Percentiles rank a stretch among this genome's conserved stretches.
Evolutionary conservation across 192 early-diverging fungal genomes (phyloP).

Genomic region (Haplosporangium gracile): DNA sequence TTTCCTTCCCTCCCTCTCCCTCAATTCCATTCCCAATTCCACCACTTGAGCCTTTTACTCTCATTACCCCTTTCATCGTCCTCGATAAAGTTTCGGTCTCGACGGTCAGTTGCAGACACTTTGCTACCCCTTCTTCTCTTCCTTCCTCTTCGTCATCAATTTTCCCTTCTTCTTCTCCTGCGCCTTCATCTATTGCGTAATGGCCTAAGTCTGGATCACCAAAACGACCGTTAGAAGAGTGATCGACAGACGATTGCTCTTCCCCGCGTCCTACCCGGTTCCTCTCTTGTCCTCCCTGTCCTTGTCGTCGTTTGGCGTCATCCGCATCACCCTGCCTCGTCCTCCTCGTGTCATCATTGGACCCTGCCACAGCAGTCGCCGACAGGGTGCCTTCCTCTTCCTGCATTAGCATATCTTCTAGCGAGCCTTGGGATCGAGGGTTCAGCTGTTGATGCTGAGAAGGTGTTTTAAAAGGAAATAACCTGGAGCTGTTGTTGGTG

Average conservation of each 20-base stretch:
- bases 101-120: slow-evolving; percentile 11
- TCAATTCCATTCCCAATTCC: not conserved
- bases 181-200: not conserved
- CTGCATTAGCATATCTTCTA: not conserved
- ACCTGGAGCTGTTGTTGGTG: not conserved
- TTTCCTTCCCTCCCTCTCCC: not conserved
- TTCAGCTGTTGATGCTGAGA: not conserved
- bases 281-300: not conserved
- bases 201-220: not conserved
- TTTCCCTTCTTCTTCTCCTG: not conserved
- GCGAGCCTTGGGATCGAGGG: not conserved
- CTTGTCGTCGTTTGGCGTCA: not conserved
- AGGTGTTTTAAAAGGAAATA: not conserved
- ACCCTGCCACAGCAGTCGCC: not conserved
- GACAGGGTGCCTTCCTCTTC: not conserved
- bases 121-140: not conserved
- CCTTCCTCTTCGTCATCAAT: not conserved
- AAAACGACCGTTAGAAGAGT: not conserved
- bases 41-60: not conserved
- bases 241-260: not conserved
- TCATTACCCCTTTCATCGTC: not conserved
- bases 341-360: slow-evolving; percentile 3
- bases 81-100: slow-evolving; percentile 23
- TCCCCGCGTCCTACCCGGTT: not conserved
- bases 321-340: slow-evolving; percentile 17